phyloP scores from a whole-genome alignment of 768 basidiomycete genomes.

The Agaricus bisporus region DNA sequence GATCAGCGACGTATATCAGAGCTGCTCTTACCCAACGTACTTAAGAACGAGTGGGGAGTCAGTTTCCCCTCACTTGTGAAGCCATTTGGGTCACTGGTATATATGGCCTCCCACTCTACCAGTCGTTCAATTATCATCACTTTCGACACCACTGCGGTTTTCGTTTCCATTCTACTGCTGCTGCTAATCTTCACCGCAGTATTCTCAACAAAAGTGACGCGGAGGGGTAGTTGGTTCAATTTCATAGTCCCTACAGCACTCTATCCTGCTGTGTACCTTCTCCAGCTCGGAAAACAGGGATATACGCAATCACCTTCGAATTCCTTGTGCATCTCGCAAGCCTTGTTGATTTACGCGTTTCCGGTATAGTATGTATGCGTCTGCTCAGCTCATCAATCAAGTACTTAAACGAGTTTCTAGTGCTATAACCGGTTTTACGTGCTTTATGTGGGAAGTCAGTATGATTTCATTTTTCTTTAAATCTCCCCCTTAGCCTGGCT shows the following conservation, averaged over 20 bases:
- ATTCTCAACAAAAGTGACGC: neutral
- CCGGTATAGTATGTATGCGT: slow-evolving; percentile 17
- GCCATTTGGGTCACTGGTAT: neutral
- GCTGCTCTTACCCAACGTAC: too few relatives aligned
- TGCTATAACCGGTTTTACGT: slow-evolving; percentile 1
- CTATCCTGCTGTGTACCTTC: slow-evolving; percentile 18
- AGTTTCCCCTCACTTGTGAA: too few relatives aligned
- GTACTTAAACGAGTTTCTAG: neutral
- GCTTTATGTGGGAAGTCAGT: neutral
- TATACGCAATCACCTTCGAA: slow-evolving; percentile 16
- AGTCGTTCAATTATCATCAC: neutral
- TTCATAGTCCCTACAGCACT: slow-evolving; percentile 18
- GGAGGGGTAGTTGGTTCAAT: slow-evolving; percentile 15
- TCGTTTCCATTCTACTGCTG: neutral
- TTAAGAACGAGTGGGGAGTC: too few relatives aligned
- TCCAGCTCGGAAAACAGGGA: slow-evolving; percentile 18
- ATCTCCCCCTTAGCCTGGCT: too few relatives aligned
- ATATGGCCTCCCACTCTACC: neutral
- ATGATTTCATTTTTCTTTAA: too few relatives aligned
- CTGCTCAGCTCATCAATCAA: neutral
- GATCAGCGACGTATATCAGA: too few relatives aligned
- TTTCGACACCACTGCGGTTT: neutral
- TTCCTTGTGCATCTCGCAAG: slow-evolving; percentile 20
- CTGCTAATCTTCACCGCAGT: neutral
- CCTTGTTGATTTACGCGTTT: slow-evolving; percentile 19